A percentile compares a stretch with the other conserved stretches of the same genome.
Evolutionary conservation across 805 yeast genomes (phyloP).

Genomic region (Candida lessepsii): DNA sequence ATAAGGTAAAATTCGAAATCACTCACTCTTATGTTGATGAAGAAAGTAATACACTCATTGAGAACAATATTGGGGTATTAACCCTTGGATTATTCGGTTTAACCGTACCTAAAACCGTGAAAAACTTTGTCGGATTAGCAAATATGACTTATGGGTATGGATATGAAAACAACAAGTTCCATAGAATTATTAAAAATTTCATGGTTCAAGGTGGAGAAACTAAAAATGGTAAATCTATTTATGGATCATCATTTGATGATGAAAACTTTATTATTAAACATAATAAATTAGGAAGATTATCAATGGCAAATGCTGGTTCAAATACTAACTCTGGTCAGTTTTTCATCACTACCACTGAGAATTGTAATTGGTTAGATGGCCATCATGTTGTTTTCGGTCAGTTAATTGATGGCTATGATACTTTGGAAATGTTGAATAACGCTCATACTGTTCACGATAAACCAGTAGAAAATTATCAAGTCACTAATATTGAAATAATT

Average conservation of each 20-base stretch:
- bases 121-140: constrained; percentile 32
- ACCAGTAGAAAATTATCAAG: constrained; percentile 19
- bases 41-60: constrained; percentile 10
- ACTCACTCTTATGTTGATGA: constrained; percentile 23
- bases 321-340: constrained; percentile 49
- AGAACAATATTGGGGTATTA: constrained; percentile 39
- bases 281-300: constrained; percentile 71
- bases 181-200: constrained; percentile 35
- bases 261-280: constrained; percentile 69
- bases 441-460: constrained; percentile 14
- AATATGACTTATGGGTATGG: constrained; percentile 45
- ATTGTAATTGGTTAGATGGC: constrained; percentile 60
- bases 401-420: constrained; percentile 78
- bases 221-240: constrained; percentile 63
- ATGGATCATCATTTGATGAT: constrained; percentile 38
- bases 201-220: constrained; percentile 43
- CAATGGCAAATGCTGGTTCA: constrained; percentile 77
- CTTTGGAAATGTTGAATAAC: constrained; percentile 51
- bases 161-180: constrained; percentile 63
- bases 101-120: constrained; percentile 51
- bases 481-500: constrained; percentile 16
- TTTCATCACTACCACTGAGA: constrained; percentile 34
- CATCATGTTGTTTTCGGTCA: constrained; percentile 96
- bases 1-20: constrained; percentile 43
- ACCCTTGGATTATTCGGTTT: constrained; percentile 65